Evolutionary conservation across 179 eudicot species (phyloP).

Genomic region (Dionaea muscipula): DNA sequence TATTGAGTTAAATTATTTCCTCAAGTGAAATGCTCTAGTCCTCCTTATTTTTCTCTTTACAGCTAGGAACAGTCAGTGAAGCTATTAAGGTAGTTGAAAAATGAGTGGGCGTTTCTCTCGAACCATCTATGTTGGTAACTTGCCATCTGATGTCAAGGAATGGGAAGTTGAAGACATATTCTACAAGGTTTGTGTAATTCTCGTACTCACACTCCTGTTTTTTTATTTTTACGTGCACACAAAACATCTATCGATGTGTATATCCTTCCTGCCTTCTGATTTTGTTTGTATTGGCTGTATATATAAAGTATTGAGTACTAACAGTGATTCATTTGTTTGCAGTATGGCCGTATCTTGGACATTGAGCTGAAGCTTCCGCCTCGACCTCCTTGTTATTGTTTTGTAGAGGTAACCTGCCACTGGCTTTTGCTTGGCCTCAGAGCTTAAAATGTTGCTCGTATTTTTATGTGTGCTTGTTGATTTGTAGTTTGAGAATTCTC

Average conservation of each 20-base stretch:
- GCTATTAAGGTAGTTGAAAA: conserved; percentile 13
- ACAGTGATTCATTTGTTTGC: conserved; percentile 12
- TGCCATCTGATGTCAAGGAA: conserved; percentile 81
- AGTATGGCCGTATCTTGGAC: conserved; percentile 95
- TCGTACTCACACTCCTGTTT: not conserved
- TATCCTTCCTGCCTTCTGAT: not conserved
- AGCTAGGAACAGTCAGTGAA: conserved; percentile 16
- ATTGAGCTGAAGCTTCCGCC: conserved; percentile 95
- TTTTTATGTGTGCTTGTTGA: not conserved
- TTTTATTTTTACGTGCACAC: not conserved
- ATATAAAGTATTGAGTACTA: not conserved
- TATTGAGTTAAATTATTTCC: not conserved
- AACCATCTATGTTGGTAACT: conserved; percentile 86
- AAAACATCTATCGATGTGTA: not conserved
- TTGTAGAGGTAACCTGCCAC: conserved; percentile 65
- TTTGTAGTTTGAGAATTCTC: conserved; percentile 71
- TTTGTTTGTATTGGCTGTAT: too few relatives aligned
- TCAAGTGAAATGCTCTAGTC: conserved; percentile 6
- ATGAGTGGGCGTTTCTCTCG: conserved; percentile 96
- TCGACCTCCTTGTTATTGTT: conserved; percentile 84
- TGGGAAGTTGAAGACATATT: conserved; percentile 86
- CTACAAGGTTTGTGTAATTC: conserved; percentile 53
- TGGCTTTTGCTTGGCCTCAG: not conserved
- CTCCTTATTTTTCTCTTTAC: conserved; percentile 19
- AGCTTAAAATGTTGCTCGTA: conserved; percentile 1